A percentile compares a stretch with the other conserved stretches of the same genome.
Conservation (phyloP, 208 protist genomes). For the Wallacemonas collosoma region DNA sequence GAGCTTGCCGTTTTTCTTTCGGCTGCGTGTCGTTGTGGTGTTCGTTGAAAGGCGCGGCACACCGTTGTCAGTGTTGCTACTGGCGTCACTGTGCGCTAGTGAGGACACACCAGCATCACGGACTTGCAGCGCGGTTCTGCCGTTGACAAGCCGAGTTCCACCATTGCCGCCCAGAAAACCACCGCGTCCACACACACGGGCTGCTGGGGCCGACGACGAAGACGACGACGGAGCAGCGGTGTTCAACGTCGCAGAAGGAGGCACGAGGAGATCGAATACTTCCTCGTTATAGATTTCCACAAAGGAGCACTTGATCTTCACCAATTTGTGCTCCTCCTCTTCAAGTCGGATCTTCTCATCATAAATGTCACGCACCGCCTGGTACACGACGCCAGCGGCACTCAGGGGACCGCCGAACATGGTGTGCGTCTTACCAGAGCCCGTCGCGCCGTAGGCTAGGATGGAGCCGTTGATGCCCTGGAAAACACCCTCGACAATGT, state of each 20-base stretch:
- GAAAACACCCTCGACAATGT: conserved; percentile 66
- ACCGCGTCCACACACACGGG: not conserved
- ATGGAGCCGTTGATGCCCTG: conserved; percentile 87
- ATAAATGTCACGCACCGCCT: conserved; percentile 82
- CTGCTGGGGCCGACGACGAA: not conserved
- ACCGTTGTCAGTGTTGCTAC: not conserved
- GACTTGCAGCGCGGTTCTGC: conserved; percentile 51
- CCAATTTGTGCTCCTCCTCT: conserved; percentile 49
- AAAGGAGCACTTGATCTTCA: conserved; percentile 72
- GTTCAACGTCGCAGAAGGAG: conserved; percentile 5
- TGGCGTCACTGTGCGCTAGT: not conserved
- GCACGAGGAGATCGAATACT: conserved; percentile 76
- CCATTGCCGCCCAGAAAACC: not conserved
- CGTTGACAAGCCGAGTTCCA: conserved; percentile 15
- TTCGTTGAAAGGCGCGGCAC: not conserved
- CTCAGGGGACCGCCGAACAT: conserved; percentile 88
- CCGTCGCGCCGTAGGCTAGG: conserved; percentile 88
- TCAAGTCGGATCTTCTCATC: conserved; percentile 64
- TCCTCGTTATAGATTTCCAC: conserved; percentile 92
- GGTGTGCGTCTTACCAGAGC: conserved; percentile 89
- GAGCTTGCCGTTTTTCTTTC: not conserved
- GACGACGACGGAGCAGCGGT: not conserved
- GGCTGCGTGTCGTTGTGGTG: not conserved
- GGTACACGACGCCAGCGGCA: conserved; percentile 78
- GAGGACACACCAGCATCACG: conserved; percentile 28